These are phyloP conservation scores for Nepenthes alata DNA, from an alignment of 179 eudicot genomes.

Conservation along the genomic window DNA sequence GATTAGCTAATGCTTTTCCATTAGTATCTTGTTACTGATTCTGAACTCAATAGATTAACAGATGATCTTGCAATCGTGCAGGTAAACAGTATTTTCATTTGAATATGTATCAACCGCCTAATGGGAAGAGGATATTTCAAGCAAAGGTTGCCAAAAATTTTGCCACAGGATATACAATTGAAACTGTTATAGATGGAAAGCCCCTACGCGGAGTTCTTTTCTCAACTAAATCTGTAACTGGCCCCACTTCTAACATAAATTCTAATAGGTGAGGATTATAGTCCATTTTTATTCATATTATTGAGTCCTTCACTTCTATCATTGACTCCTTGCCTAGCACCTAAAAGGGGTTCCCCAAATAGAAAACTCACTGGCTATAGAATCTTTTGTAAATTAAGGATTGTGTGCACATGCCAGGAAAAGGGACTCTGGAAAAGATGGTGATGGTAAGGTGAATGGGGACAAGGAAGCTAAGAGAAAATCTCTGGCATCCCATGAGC, in stretches of 20 bases:
- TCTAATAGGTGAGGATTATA: constrained; percentile 26
- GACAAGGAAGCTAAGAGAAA: constrained; percentile 24
- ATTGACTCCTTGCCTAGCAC: neutral
- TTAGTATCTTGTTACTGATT: neutral
- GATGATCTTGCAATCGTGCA: constrained; percentile 8
- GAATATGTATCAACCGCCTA: constrained; percentile 46
- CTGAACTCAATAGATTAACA: neutral
- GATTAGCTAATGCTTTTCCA: too few relatives aligned
- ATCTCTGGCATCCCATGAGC: constrained; percentile 19
- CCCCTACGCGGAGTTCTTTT: constrained; percentile 74
- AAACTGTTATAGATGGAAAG: constrained; percentile 78
- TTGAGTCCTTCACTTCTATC: neutral
- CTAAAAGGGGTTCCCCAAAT: too few relatives aligned
- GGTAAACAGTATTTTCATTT: constrained; percentile 31
- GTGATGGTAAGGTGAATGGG: constrained; percentile 18
- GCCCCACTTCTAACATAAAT: constrained; percentile 15
- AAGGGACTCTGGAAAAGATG: constrained; percentile 19
- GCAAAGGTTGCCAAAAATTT: constrained; percentile 58
- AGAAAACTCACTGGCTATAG: neutral
- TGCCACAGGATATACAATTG: constrained; percentile 54
- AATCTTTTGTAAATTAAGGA: constrained; percentile 1
- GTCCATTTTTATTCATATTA: constrained; percentile 1
- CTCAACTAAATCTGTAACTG: constrained; percentile 28
- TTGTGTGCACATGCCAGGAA: constrained; percentile 22
- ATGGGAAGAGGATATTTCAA: constrained; percentile 73